Percentiles rank a stretch among this genome's conserved stretches.
phyloP scores from a whole-genome alignment of 1,284 basidiomycete species.

The Ustilago bromivora region DNA sequence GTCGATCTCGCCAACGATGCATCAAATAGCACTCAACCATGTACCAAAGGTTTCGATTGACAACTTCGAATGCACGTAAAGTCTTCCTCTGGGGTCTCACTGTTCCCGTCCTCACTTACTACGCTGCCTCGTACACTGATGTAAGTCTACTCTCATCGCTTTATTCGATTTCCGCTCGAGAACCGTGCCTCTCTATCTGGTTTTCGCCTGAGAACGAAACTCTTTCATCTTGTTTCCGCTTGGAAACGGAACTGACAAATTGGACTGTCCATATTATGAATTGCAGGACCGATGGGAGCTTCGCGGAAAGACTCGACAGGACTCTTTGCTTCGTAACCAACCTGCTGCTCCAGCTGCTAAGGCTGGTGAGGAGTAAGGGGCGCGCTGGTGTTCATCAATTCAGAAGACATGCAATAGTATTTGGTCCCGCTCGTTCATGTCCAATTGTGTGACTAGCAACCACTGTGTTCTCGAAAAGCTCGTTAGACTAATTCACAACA shows the following conservation, averaged over 20 bases:
- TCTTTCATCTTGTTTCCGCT: background rate
- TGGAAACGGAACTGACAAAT: conserved; percentile 2
- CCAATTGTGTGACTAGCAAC: too few relatives aligned
- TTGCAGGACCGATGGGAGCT: conserved; percentile 58
- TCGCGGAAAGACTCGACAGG: conserved; percentile 57
- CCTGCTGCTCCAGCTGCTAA: conserved; percentile 28
- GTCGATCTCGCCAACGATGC: background rate
- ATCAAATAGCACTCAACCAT: conserved; percentile 57
- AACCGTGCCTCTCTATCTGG: too few relatives aligned
- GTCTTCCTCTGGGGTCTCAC: conserved; percentile 56
- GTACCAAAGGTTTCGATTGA: conserved; percentile 66
- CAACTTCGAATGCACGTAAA: conserved; percentile 48
- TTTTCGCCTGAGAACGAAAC: too few relatives aligned
- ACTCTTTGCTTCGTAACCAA: conserved; percentile 50
- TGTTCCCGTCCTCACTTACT: conserved; percentile 55
- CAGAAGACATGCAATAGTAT: conserved; percentile 10
- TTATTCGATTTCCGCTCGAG: too few relatives aligned
- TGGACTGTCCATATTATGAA: background rate
- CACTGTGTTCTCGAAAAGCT: too few relatives aligned
- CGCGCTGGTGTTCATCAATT: background rate
- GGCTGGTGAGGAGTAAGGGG: conserved; percentile 31
- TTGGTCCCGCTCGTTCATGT: too few relatives aligned
- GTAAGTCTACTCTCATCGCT: conserved; percentile 39
- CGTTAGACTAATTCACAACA: too few relatives aligned
- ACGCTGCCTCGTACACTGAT: conserved; percentile 50